Percentiles rank a stretch among this genome's conserved stretches.
Conservation (phyloP, 2,329 filamentous ascomycete species). For the Fusarium nisikadoi region DNA sequence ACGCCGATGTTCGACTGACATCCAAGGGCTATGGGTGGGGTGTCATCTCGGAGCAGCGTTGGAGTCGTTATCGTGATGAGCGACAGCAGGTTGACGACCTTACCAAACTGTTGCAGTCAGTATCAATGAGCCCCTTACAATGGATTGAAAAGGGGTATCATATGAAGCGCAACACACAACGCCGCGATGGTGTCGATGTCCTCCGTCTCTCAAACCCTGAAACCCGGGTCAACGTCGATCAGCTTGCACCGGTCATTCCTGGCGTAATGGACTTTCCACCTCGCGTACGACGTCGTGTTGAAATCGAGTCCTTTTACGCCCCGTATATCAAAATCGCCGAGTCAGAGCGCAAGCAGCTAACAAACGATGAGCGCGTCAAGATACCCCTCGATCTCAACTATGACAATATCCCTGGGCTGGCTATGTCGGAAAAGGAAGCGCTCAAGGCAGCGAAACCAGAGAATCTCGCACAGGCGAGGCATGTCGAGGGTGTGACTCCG, state of each 20-base stretch:
- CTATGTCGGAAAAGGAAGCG: slow-evolving; percentile 79
- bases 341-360: slow-evolving; percentile 72
- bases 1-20: slow-evolving; percentile 90
- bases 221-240: slow-evolving; percentile 55
- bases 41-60: slow-evolving; percentile 81
- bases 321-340: slow-evolving; percentile 84
- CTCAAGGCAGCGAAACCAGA: slow-evolving; percentile 79
- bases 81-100: slow-evolving; percentile 75
- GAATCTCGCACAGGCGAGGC: slow-evolving; percentile 86
- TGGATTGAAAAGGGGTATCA: slow-evolving; percentile 79
- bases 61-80: slow-evolving; percentile 75
- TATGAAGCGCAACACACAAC: slow-evolving; percentile 72
- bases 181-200: slow-evolving; percentile 81
- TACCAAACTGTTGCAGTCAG: slow-evolving; percentile 66
- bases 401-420: slow-evolving; percentile 75
- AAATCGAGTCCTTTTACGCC: slow-evolving; percentile 85
- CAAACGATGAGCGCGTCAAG: slow-evolving; percentile 78
- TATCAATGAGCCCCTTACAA: slow-evolving; percentile 66
- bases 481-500: slow-evolving; percentile 83
- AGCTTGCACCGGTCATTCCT: slow-evolving; percentile 68
- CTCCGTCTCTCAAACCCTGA: slow-evolving; percentile 73
- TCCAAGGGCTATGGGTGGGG: slow-evolving; percentile 79
- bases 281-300: slow-evolving; percentile 74
- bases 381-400: slow-evolving; percentile 84
- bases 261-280: slow-evolving; percentile 64